A percentile compares a stretch with the other conserved stretches of the same genome.
These are phyloP conservation scores for Macrophomina tecta DNA, from an alignment of 2,329 filamentous ascomycete genomes.

Conservation along the genomic window DNA sequence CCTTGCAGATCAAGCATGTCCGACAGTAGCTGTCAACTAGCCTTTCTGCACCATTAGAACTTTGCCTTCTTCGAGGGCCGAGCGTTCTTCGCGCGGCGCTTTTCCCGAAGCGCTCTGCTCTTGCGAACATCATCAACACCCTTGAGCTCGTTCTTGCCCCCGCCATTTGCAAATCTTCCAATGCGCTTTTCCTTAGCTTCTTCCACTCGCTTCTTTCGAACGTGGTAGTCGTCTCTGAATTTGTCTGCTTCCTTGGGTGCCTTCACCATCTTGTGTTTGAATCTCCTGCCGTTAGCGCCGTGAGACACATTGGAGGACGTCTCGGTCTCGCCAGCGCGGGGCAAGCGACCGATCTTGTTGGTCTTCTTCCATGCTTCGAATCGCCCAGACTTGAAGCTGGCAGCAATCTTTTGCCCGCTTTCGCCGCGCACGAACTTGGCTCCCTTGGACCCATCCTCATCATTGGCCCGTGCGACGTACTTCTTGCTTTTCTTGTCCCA, in stretches of 20 bases:
- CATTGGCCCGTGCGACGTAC: constrained; percentile 89
- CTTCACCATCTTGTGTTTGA: constrained; percentile 84
- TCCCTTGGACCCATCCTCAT: constrained; percentile 85
- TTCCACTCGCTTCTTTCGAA: constrained; percentile 85
- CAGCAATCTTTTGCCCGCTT: constrained; percentile 93
- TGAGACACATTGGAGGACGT: constrained; percentile 47
- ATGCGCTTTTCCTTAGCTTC: constrained; percentile 86
- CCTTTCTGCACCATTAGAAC: constrained; percentile 35
- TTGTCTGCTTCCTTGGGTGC: constrained; percentile 95
- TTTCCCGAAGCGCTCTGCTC: constrained; percentile 77
- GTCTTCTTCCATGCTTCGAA: constrained; percentile 92
- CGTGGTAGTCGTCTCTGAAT: constrained; percentile 87
- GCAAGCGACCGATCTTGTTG: constrained; percentile 79
- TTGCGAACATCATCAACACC: constrained; percentile 84
- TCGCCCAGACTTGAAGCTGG: constrained; percentile 88
- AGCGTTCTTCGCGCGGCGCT: constrained; percentile 84
- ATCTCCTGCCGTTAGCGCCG: constrained; percentile 60
- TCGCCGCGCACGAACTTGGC: constrained; percentile 82
- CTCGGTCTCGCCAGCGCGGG: constrained; percentile 83
- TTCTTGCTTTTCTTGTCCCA: constrained; percentile 98
- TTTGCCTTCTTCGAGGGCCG: constrained; percentile 71
- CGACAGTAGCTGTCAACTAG: not conserved
- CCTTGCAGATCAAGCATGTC: constrained; percentile 6
- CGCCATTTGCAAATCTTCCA: constrained; percentile 75
- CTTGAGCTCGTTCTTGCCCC: constrained; percentile 78